Base-by-base conservation (phyloP, 2,329 filamentous ascomycete genomes). In the Colletotrichum horii region DNA sequence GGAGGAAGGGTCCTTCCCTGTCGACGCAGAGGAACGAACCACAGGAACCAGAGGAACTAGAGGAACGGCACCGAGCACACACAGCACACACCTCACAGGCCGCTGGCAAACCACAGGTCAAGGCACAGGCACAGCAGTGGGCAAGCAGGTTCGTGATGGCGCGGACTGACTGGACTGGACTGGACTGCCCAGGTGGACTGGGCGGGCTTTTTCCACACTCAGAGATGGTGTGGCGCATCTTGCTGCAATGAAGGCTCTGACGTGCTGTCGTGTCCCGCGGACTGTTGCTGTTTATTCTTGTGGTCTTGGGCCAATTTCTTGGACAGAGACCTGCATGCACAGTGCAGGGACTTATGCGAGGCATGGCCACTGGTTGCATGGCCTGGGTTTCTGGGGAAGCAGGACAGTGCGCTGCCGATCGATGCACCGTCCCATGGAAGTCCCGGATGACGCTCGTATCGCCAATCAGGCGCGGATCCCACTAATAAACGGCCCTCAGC, bases 1-100 rank as follows among this genome's bases (percentile, higher is more conserved):
- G 73, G 38, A 73, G 70, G 64, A 75, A 75, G 70, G 73, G 73
- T 73, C 70, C 15, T 69, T 55, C 70, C 73, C 64, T 75, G 64
- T 52, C 55, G 56, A 24, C 22, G 14, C 19, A 52, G 66, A 24
- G 55, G 28, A 36, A 65, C 32, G 24, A 32, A 34, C 36, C 36
- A 11, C 36, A 26, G 24, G 36, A 32, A 16, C 26, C 52, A 60
- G 28, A 52, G 30, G 38, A 66, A 66, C 66, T 34, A 38, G 28
- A 48, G 38, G 36, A 24, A 55, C 19, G 43, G 36, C 28, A 60
- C 56, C 28, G 15, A 26, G 56, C 56, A 30, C 30, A 32, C 55
- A 28, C 43, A 52, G 43, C 43, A 52, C 43, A n/a, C 19, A 32
- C 30, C 28, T 30, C 28, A 52, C 43, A 52, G 43, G 43, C 43